Evolutionary conservation across 768 basidiomycete species (phyloP).

Genomic region (Mrakia gelida): DNA sequence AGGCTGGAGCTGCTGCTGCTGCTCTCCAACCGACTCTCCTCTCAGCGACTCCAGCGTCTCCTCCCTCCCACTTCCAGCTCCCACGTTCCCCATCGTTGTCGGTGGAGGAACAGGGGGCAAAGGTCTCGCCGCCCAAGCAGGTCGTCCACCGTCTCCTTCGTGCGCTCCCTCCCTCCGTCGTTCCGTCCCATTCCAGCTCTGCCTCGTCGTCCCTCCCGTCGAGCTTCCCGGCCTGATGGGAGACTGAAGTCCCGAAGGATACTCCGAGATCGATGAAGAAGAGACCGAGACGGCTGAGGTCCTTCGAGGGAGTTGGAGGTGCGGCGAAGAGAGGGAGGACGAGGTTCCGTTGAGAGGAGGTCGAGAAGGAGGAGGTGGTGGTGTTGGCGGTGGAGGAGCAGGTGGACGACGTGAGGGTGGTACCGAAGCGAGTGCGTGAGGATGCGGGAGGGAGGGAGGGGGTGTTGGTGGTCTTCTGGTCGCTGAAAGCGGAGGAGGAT

Average conservation of each 20-base stretch:
- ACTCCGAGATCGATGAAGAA: neutral
- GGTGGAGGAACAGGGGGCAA: neutral
- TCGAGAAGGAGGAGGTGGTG: neutral
- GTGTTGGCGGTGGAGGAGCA: neutral
- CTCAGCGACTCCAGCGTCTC: no score
- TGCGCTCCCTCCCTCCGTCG: neutral
- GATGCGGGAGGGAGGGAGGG: neutral
- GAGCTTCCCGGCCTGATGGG: neutral
- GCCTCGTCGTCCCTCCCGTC: neutral
- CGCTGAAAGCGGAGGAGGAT: neutral
- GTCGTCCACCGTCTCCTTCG: neutral
- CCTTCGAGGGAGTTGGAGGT: neutral
- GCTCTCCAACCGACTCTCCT: neutral
- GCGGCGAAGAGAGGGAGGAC: neutral
- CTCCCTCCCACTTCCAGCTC: no score
- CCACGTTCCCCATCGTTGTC: neutral
- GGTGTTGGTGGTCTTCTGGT: neutral
- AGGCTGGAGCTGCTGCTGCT: neutral
- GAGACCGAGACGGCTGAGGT: neutral
- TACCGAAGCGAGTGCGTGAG: neutral
- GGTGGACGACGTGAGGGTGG: neutral
- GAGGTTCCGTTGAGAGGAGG: neutral
- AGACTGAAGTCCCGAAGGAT: neutral
- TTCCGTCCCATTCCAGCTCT: neutral
- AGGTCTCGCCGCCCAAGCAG: conserved; percentile 6